These are phyloP conservation scores for Ophiostoma tasmaniense DNA, from an alignment of 2,329 filamentous ascomycete genomes.

Conservation along the genomic window DNA sequence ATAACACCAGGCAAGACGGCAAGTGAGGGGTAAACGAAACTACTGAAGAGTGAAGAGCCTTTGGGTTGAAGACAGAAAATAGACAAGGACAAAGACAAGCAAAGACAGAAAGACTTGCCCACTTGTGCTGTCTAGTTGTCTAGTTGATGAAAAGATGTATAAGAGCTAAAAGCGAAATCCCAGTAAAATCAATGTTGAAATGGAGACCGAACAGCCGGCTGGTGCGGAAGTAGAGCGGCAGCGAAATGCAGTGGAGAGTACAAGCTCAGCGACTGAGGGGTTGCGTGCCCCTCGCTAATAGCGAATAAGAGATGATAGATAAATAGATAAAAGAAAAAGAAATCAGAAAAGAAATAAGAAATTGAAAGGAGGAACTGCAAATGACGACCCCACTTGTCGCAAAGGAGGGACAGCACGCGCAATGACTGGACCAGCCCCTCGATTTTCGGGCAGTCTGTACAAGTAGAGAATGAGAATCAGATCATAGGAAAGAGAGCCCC, in stretches of 20 bases:
- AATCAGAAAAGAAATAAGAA: not conserved
- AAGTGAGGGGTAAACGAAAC: not conserved
- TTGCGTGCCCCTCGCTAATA: conserved; percentile 7
- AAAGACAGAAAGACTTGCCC: not conserved
- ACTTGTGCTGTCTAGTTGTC: conserved; percentile 4
- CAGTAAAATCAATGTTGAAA: too few species aligned
- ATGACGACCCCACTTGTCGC: conserved; percentile 2
- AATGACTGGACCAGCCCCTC: conserved; percentile 6
- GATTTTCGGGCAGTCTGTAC: not conserved
- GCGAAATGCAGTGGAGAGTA: not conserved
- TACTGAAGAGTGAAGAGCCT: too few species aligned
- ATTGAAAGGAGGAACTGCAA: not conserved
- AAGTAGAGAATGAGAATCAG: not conserved
- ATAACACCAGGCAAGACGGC: not conserved
- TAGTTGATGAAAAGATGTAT: not conserved
- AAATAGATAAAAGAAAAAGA: not conserved
- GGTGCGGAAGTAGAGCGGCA: not conserved
- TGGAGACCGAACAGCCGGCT: too few species aligned
- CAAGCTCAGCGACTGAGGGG: conserved; percentile 6
- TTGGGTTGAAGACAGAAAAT: too few species aligned
- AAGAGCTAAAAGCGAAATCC: not conserved
- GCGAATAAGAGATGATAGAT: not conserved
- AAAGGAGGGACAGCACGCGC: conserved; percentile 2
- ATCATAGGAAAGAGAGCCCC: not conserved
- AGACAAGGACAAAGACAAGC: not conserved